Conservation (phyloP, 2,329 filamentous ascomycete species). For the Penicillium sp. region DNA sequence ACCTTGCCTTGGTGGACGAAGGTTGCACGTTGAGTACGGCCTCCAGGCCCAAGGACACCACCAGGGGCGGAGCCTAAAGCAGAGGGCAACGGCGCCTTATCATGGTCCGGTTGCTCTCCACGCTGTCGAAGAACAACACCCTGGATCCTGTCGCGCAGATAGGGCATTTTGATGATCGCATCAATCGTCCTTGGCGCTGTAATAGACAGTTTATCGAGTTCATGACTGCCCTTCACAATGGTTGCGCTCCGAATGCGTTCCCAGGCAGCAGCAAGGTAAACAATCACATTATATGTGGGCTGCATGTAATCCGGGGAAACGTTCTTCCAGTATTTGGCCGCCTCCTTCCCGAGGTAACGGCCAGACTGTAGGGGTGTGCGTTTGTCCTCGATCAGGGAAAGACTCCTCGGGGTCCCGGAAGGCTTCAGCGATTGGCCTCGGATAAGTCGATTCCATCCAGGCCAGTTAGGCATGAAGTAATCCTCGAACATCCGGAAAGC, state of each 20-base stretch:
- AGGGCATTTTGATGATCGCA: constrained; percentile 40
- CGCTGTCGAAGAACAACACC: constrained; percentile 39
- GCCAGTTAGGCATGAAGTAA: constrained; percentile 75
- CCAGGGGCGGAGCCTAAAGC: not conserved
- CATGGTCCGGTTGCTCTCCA: constrained; percentile 24
- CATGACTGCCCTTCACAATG: constrained; percentile 32
- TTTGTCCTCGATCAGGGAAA: constrained; percentile 35
- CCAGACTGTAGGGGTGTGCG: constrained; percentile 7
- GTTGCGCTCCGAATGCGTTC: constrained; percentile 38
- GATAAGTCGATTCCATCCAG: constrained; percentile 62
- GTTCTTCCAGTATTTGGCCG: constrained; percentile 35
- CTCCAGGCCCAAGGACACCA: constrained; percentile 12
- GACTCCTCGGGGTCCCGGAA: constrained; percentile 25
- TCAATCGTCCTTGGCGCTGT: constrained; percentile 39
- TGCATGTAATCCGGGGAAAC: constrained; percentile 43
- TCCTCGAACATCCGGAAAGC: constrained; percentile 76
- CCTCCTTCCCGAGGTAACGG: constrained; percentile 33
- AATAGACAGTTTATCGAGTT: constrained; percentile 29
- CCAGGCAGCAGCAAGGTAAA: constrained; percentile 44
- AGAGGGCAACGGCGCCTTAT: not conserved
- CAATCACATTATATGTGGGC: constrained; percentile 46
- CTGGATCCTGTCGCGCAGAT: constrained; percentile 43
- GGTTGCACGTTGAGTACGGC: not conserved
- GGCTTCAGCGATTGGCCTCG: constrained; percentile 35
- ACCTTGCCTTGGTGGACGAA: not conserved